phyloP scores from a whole-genome alignment of 495 filamentous ascomycete species.

The Aspergillus heteromorphus region DNA sequence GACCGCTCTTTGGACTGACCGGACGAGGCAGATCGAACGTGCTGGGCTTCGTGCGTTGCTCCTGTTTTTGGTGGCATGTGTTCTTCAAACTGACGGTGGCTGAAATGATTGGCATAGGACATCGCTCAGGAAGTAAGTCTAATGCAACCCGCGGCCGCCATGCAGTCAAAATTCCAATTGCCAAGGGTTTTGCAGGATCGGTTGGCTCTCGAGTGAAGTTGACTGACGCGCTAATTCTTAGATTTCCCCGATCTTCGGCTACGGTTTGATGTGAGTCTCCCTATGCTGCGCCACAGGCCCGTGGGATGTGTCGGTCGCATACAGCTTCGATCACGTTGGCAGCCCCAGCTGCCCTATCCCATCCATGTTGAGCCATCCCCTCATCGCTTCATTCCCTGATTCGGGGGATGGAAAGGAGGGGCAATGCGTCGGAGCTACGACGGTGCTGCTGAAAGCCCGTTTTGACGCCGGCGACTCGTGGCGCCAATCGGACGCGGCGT shows the following conservation, averaged over 20 bases:
- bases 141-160: conserved; percentile 26
- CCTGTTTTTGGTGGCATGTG: conserved; percentile 8
- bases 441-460: neutral
- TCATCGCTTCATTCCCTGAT: neutral
- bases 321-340: conserved; percentile 33
- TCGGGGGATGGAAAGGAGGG: neutral
- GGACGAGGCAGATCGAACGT: conserved; percentile 55
- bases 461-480: neutral
- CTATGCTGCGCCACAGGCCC: conserved; percentile 25
- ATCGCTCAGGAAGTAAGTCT: conserved; percentile 44
- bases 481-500: conserved; percentile 1
- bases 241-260: conserved; percentile 46
- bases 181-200: conserved; percentile 31
- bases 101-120: conserved; percentile 47
- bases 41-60: conserved; percentile 68
- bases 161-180: conserved; percentile 28
- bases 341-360: conserved; percentile 10
- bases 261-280: conserved; percentile 38
- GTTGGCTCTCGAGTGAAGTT: conserved; percentile 40
- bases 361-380: neutral
- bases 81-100: conserved; percentile 36
- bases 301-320: conserved; percentile 27
- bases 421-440: neutral
- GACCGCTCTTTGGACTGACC: conserved; percentile 32
- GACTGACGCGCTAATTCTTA: conserved; percentile 38